Percentiles rank a stretch among this genome's conserved stretches.
phyloP scores from a whole-genome alignment of 169 alveolate genomes.

The Cryptosporidium meleagridis region DNA sequence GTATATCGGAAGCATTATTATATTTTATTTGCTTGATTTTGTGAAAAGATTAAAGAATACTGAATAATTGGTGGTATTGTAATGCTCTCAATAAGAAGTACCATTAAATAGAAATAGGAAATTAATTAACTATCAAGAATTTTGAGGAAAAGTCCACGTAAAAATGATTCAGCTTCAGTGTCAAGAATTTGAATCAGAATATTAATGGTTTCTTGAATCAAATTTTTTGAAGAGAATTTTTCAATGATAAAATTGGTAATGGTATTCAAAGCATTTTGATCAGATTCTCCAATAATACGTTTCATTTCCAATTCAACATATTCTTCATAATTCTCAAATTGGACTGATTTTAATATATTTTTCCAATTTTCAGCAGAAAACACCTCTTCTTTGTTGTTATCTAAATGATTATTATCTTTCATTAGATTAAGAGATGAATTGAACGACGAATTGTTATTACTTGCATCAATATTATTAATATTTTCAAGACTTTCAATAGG shows the following conservation, averaged over 20 bases:
- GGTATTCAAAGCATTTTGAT: slow-evolving; percentile 47
- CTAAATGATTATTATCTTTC: neutral
- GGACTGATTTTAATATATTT: neutral
- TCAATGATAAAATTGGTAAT: slow-evolving; percentile 20
- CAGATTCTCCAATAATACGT: slow-evolving; percentile 52
- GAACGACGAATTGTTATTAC: neutral
- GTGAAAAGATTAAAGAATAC: no score
- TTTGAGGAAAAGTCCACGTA: slow-evolving; percentile 17
- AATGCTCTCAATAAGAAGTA: no score
- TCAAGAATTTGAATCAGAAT: slow-evolving; percentile 25
- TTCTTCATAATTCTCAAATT: slow-evolving; percentile 7
- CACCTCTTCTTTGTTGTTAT: neutral
- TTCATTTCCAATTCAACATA: slow-evolving; percentile 26
- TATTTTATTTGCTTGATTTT: no score
- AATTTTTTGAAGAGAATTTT: neutral
- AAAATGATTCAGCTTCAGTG: slow-evolving; percentile 41
- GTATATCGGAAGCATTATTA: neutral
- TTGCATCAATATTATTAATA: neutral
- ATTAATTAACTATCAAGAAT: slow-evolving; percentile 15
- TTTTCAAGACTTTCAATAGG: slow-evolving; percentile 3
- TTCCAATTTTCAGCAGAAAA: slow-evolving; percentile 43
- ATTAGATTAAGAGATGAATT: neutral
- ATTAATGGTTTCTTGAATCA: slow-evolving; percentile 27
- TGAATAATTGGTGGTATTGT: neutral
- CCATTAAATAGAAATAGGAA: neutral